Base-by-base conservation (phyloP, 1,139 yeast species). In the Debaryomyces sp. region DNA sequence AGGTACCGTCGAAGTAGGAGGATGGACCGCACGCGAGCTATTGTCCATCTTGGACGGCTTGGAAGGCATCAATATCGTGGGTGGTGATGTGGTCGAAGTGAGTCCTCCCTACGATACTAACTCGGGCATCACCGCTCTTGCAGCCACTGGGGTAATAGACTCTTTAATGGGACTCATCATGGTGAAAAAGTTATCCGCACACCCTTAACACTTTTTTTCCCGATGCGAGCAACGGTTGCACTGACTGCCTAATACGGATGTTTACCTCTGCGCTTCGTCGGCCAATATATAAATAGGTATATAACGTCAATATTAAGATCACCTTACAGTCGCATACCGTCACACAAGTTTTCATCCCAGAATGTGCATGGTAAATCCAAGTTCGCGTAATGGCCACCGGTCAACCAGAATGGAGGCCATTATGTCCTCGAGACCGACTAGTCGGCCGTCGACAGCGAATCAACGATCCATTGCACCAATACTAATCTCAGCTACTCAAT, bases 41-140 rank as follows among this genome's bases (percentile, higher is more conserved):
- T 58, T 78, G 50, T 66, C 72, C 15, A 66, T 81, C 6, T 58
- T 81, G 39, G 81, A 78, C 50, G 81, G 78, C 1, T 62, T 81
- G 17, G 73, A 71, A 52, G 84, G 84, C 0, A 58, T 80, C 34
- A 66, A 78, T 45, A 50, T 80, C 30, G 72, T 81, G 6, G 85
- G 85, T 1, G 82, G 77, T 13, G 85, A 81, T 55, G 76, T 81
- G n/a, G 85, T 80, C 5, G 85, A 81, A 58, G 84, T 80, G 2
- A 73, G 79, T 53, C 84, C 85, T 1, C 80, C 82, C 0, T 80
- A 69, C 46, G 83, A 53, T 35, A 67, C 77, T 21, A 77, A 73
- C 48, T 67, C 76, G 21, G 84, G 71, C 45, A 75, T 75, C 43
- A 80, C 85, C 1, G 71, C 77, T 48, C 68, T 80, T 51, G 78